These are phyloP conservation scores for Picochlorum sp. DNA, from an alignment of 139 green algal species.

Conservation along the genomic window DNA sequence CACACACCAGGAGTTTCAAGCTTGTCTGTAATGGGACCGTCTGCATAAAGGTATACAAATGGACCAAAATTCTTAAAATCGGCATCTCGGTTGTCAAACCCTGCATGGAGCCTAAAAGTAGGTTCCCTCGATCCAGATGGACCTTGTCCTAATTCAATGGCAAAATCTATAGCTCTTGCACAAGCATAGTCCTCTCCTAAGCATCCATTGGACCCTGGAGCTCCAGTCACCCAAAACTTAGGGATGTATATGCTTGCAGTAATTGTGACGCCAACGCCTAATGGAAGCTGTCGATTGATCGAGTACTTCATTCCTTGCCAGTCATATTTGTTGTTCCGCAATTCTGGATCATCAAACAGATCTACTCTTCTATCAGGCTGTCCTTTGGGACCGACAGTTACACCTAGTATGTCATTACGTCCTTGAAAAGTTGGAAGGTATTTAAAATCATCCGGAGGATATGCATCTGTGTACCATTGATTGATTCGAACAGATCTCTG, in stretches of 20 bases:
- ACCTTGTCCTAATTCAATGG: neutral
- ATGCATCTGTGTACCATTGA: neutral
- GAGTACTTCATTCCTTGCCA: slow-evolving; percentile 2
- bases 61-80: neutral
- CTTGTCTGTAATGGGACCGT: neutral
- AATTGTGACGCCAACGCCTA: neutral
- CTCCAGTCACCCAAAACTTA: neutral
- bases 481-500: neutral
- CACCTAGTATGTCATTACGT: neutral
- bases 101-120: neutral
- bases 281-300: neutral
- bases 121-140: neutral
- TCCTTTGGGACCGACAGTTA: neutral
- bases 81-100: slow-evolving; percentile 4
- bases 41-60: neutral
- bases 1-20: neutral
- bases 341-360: neutral
- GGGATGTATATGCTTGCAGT: slow-evolving; percentile 4
- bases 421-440: neutral
- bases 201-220: neutral
- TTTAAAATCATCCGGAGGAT: neutral
- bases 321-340: neutral
- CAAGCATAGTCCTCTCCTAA: neutral
- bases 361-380: neutral
- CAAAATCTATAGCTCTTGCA: neutral